These are phyloP conservation scores for Babesia ovata DNA, from an alignment of 169 alveolate genomes.

Conservation along the genomic window DNA sequence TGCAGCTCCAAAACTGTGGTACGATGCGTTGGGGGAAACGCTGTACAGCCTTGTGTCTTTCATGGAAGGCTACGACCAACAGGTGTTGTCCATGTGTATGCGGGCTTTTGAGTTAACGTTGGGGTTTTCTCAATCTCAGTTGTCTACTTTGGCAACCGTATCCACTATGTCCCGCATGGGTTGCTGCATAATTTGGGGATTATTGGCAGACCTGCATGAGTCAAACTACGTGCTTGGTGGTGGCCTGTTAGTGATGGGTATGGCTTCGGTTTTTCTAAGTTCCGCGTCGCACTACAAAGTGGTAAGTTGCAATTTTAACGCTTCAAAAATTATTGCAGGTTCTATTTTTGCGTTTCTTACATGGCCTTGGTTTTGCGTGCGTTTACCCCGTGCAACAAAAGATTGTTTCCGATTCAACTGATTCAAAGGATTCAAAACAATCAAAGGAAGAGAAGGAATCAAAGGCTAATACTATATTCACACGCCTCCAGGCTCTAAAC, in stretches of 20 bases:
- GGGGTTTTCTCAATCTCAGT: constrained; percentile 79
- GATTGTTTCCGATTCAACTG: constrained; percentile 4
- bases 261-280: constrained; percentile 79
- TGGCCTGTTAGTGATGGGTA: constrained; percentile 86
- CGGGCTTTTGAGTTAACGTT: constrained; percentile 88
- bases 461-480: constrained; percentile 5
- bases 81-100: constrained; percentile 49
- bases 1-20: neutral
- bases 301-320: constrained; percentile 11
- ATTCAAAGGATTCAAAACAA: neutral
- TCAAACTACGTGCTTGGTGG: constrained; percentile 81
- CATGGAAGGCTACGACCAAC: constrained; percentile 26
- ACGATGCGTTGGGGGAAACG: neutral
- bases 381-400: constrained; percentile 36
- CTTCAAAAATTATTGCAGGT: constrained; percentile 6
- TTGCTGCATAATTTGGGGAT: constrained; percentile 89
- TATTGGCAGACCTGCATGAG: constrained; percentile 83
- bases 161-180: constrained; percentile 83
- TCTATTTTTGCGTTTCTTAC: constrained; percentile 29
- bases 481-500: constrained; percentile 23
- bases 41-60: constrained; percentile 13
- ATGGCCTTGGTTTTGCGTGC: constrained; percentile 52
- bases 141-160: constrained; percentile 81
- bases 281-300: constrained; percentile 21
- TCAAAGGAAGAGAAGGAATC: too few species aligned